Base-by-base conservation (phyloP, 2,329 filamentous ascomycete genomes). In the Eutypa lata region DNA sequence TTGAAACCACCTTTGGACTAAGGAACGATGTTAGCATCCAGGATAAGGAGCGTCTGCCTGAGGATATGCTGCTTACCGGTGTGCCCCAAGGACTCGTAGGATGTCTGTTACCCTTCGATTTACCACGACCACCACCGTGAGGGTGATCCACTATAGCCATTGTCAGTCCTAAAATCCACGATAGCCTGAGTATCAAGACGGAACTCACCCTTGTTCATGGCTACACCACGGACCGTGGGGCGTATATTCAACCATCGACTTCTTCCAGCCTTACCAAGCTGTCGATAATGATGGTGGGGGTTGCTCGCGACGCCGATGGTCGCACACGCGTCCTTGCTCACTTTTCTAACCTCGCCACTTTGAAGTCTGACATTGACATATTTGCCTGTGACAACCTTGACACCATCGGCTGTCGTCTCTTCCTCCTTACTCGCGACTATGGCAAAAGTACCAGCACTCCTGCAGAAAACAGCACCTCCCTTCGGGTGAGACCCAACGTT, bases 101-200 rank as follows among this genome's bases (percentile, higher is more conserved):
- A 69, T 96, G 82, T 56, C 92, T 86, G 70, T 97, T 96, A 84
- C 94, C 91, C 90, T 99, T 99, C 53, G 91, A 97, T 78, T 99
- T 99, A 78, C 94, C 94, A 81, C 95, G 86, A 74, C 94, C 94
- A 89, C 94, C 94, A 83, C 94, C 94, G 73, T 99, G 94, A 67
- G 94, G 94, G 81, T 99, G 94, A 68, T 99, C 94, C 65, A 86
- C 89, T 85, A 65, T 44, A 56, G 33, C 13, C 13, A 52, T 18
- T 21, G 50, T 58, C 40, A 59, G 53, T 22, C 55, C 37, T 33
- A 14, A 18, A 24, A 7, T 22, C 14, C 24, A 28, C n/a, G 53
- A 52, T 16, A 42, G 51, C n/a, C 21, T 50, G 14, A 24, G 21
- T 26, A 40, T 35, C 50, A 22, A 7, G 48, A 24, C 53, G 11